Evolutionary conservation across 129 eudicot genomes (phyloP).

Genomic region (Lonicera japonica): DNA sequence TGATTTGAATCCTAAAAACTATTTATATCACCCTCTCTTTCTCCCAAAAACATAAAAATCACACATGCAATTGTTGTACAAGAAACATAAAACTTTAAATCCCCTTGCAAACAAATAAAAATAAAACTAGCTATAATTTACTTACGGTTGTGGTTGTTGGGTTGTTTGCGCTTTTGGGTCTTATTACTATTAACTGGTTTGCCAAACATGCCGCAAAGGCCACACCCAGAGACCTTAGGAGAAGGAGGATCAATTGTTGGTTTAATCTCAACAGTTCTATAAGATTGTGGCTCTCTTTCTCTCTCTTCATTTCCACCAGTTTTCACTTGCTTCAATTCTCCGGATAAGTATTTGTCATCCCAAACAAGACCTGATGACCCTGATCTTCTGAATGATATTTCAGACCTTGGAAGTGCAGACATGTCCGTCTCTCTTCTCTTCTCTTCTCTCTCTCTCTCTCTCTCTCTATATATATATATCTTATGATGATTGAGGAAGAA

Average conservation of each 20-base stretch:
- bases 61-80: no score
- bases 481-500: not conserved
- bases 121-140: no score
- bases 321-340: slow-evolving; percentile 40
- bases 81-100: no score
- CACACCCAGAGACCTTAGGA: slow-evolving; percentile 70
- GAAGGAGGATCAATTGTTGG: slow-evolving; percentile 70
- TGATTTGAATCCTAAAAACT: no score
- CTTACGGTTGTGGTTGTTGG: no score
- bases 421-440: slow-evolving; percentile 20
- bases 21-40: no score
- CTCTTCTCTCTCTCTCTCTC: not conserved
- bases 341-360: slow-evolving; percentile 75
- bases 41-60: no score
- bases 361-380: slow-evolving; percentile 82
- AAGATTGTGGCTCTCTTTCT: slow-evolving; percentile 23
- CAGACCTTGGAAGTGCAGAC: slow-evolving; percentile 68
- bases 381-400: slow-evolving; percentile 70
- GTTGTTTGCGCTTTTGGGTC: no score
- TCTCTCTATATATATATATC: not conserved
- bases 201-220: slow-evolving; percentile 57
- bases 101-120: no score
- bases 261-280: slow-evolving; percentile 47
- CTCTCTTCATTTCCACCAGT: slow-evolving; percentile 39
- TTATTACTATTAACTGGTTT: slow-evolving; percentile 32